A percentile compares a stretch with the other conserved stretches of the same genome.
phyloP scores from a whole-genome alignment of 2,329 filamentous ascomycete species.

The Pyrenophora seminiperda region DNA sequence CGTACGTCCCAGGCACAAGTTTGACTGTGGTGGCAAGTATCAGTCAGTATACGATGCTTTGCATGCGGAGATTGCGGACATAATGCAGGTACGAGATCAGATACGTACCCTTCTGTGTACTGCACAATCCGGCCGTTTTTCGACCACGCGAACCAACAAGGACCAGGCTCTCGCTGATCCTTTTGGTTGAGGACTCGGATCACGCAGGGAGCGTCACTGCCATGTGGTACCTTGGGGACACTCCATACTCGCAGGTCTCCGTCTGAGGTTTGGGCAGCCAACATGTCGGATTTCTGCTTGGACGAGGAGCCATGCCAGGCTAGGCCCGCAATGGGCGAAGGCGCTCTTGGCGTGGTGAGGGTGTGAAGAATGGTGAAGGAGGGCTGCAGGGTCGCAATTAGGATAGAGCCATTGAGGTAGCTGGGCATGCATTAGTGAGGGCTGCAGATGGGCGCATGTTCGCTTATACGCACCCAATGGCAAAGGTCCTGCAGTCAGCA shows the following conservation, averaged over 20 bases:
- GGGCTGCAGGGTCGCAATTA: conserved; percentile 87
- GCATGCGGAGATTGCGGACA: not conserved
- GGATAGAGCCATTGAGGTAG: conserved; percentile 91
- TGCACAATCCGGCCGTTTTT: conserved; percentile 97
- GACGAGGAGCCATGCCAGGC: conserved; percentile 97
- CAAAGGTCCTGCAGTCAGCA: conserved; percentile 89
- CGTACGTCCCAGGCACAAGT: conserved; percentile 96
- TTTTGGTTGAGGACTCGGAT: conserved; percentile 84
- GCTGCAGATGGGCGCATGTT: not conserved
- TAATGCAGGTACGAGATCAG: conserved; percentile 8
- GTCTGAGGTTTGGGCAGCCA: conserved; percentile 88
- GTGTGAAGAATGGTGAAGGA: conserved; percentile 94
- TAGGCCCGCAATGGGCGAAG: conserved; percentile 84
- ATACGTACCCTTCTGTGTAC: conserved; percentile 81
- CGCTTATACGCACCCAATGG: conserved; percentile 73
- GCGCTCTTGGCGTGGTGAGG: conserved; percentile 78
- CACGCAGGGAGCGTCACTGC: conserved; percentile 77
- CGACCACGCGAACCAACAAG: conserved; percentile 98
- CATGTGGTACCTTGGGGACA: conserved; percentile 77
- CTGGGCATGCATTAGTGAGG: conserved; percentile 55
- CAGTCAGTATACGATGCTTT: conserved; percentile 31
- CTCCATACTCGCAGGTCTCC: conserved; percentile 97
- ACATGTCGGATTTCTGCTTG: conserved; percentile 96
- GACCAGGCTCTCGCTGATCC: conserved; percentile 73
- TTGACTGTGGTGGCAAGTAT: conserved; percentile 60